phyloP scores from a whole-genome alignment of 1,139 yeast genomes.

The Suhomyces terraborum region DNA sequence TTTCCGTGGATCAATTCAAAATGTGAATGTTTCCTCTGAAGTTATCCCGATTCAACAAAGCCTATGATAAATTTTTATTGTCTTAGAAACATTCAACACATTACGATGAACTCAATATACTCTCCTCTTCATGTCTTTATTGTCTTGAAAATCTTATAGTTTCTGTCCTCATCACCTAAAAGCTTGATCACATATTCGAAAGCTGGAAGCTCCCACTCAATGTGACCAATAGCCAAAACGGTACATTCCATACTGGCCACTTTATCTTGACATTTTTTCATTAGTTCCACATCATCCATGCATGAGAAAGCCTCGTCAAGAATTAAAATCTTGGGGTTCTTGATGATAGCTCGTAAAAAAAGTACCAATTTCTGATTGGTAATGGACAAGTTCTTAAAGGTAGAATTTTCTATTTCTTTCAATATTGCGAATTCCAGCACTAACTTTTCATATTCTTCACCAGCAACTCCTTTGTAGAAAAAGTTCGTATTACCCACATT shows the following conservation, averaged over 20 bases:
- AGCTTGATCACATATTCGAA: conserved; percentile 40
- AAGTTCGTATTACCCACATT: conserved; percentile 61
- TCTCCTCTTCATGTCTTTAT: not conserved
- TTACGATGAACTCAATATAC: not conserved
- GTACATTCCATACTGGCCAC: conserved; percentile 65
- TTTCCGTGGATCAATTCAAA: not conserved
- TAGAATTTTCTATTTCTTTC: conserved; percentile 31
- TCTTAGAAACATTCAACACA: not conserved
- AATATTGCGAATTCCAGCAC: conserved; percentile 32
- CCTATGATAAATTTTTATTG: not conserved
- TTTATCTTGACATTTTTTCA: conserved; percentile 66
- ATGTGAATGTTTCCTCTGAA: not conserved
- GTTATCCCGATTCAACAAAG: no score
- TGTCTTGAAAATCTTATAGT: conserved; percentile 21
- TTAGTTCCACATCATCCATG: conserved; percentile 66
- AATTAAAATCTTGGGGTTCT: conserved; percentile 74
- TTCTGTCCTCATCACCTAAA: conserved; percentile 35
- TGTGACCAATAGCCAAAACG: conserved; percentile 77
- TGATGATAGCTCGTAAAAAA: conserved; percentile 73
- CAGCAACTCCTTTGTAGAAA: conserved; percentile 22
- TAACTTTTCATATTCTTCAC: conserved; percentile 20
- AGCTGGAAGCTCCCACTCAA: conserved; percentile 48
- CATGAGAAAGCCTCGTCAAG: conserved; percentile 94
- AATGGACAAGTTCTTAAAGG: conserved; percentile 57
- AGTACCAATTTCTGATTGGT: conserved; percentile 80